These are phyloP conservation scores for Dipodascopsis uninucleata DNA, from an alignment of 805 yeast species.

Conservation along the genomic window DNA sequence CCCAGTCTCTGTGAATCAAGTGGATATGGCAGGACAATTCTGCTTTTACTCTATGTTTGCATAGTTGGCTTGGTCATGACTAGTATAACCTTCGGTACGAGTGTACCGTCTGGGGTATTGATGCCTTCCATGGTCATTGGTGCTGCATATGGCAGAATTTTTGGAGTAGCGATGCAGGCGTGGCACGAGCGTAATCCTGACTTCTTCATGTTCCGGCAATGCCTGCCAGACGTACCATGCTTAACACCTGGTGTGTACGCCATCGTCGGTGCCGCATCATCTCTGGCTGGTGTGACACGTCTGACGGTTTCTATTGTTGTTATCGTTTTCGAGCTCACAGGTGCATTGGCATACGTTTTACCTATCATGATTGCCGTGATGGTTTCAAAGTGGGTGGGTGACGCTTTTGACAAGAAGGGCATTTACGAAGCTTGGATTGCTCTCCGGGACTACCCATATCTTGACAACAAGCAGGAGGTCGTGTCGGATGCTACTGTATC, in stretches of 20 bases:
- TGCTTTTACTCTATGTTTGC: slow-evolving; percentile 42
- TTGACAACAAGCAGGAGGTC: slow-evolving; percentile 42
- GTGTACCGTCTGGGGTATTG: slow-evolving; percentile 91
- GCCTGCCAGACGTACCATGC: slow-evolving; percentile 50
- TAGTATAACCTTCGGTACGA: slow-evolving; percentile 64
- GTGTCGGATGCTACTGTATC: slow-evolving; percentile 41
- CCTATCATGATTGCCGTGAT: slow-evolving; percentile 85
- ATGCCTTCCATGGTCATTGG: slow-evolving; percentile 98
- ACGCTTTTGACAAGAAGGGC: slow-evolving; percentile 51
- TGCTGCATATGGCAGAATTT: slow-evolving; percentile 84
- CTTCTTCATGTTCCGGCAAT: slow-evolving; percentile 35
- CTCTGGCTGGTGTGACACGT: slow-evolving; percentile 74
- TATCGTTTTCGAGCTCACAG: slow-evolving; percentile 76
- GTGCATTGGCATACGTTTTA: slow-evolving; percentile 76
- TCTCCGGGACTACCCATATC: slow-evolving; percentile 41
- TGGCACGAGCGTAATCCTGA: slow-evolving; percentile 41
- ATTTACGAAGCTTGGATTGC: slow-evolving; percentile 62
- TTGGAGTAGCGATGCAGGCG: slow-evolving; percentile 69
- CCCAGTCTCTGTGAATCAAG: slow-evolving; percentile 33
- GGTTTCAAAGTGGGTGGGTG: slow-evolving; percentile 68
- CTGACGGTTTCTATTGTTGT: slow-evolving; percentile 79
- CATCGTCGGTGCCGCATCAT: slow-evolving; percentile 82
- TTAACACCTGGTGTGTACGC: slow-evolving; percentile 87
- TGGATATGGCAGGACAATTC: slow-evolving; percentile 26
- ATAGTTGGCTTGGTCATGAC: slow-evolving; percentile 56